Conservation (phyloP, 202 grass and related monocot species). For the Eragrostis tef region DNA sequence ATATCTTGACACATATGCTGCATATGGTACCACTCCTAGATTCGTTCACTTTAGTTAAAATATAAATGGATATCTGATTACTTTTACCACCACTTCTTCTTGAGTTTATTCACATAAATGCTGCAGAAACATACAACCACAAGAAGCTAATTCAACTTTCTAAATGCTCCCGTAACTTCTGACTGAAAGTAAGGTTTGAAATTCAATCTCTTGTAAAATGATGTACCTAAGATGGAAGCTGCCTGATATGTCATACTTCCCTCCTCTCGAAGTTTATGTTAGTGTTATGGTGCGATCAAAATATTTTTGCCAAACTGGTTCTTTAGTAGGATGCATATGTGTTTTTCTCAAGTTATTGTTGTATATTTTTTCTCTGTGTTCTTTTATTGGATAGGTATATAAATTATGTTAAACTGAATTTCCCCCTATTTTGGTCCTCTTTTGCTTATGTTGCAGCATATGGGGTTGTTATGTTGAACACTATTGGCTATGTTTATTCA, state of each 20-base stretch:
- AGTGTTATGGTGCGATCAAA: slow-evolving; percentile 19
- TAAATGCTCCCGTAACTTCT: slow-evolving; percentile 13
- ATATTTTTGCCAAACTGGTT: slow-evolving; percentile 27
- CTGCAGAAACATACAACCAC: slow-evolving; percentile 38
- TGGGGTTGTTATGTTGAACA: slow-evolving; percentile 92
- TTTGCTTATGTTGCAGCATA: slow-evolving; percentile 66
- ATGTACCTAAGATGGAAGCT: slow-evolving; percentile 21
- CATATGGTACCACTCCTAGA: slow-evolving; percentile 20
- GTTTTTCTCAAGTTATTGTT: neutral
- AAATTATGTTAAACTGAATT: slow-evolving; percentile 44
- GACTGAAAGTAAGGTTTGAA: slow-evolving; percentile 38
- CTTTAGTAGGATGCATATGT: neutral
- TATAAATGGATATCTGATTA: neutral
- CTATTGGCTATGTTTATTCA: slow-evolving; percentile 95
- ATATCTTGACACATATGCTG: slow-evolving; percentile 6
- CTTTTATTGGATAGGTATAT: slow-evolving; percentile 23
- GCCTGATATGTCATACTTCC: neutral
- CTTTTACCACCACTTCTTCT: neutral
- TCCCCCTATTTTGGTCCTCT: slow-evolving; percentile 42
- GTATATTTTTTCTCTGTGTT: slow-evolving; percentile 31
- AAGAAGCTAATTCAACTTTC: slow-evolving; percentile 32
- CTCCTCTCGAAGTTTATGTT: slow-evolving; percentile 28
- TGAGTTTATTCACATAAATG: slow-evolving; percentile 13
- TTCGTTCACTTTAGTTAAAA: slow-evolving; percentile 16
- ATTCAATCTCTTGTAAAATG: slow-evolving; percentile 12